phyloP scores from a whole-genome alignment of 148 eudicot species.

The Silene uniflora region DNA sequence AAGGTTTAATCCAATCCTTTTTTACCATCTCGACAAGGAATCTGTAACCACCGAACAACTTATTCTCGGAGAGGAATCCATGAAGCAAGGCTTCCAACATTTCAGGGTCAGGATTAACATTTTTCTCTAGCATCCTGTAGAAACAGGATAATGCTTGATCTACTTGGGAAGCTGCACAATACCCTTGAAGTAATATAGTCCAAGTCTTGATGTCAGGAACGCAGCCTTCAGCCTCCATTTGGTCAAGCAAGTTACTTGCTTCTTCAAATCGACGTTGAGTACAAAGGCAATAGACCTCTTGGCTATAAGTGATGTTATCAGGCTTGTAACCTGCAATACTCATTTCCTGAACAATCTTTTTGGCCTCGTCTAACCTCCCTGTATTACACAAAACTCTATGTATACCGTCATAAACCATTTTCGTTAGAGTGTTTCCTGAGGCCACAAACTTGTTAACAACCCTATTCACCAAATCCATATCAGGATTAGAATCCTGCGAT shows the following conservation, averaged over 20 bases:
- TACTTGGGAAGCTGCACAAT: slow-evolving; percentile 49
- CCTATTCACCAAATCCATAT: slow-evolving; percentile 58
- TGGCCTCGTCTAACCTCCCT: slow-evolving; percentile 80
- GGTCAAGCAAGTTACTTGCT: slow-evolving; percentile 46
- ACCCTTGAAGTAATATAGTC: slow-evolving; percentile 74
- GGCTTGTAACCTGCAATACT: slow-evolving; percentile 61
- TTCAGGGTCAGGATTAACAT: slow-evolving; percentile 58
- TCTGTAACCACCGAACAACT: slow-evolving; percentile 47
- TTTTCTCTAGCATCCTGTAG: slow-evolving; percentile 58
- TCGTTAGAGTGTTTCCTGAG: slow-evolving; percentile 48
- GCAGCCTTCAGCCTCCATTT: slow-evolving; percentile 65
- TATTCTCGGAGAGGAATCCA: slow-evolving; percentile 51
- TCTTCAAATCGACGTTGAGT: slow-evolving; percentile 57
- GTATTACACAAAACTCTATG: slow-evolving; percentile 69
- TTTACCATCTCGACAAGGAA: slow-evolving; percentile 62
- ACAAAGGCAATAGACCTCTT: slow-evolving; percentile 66
- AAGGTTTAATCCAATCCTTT: slow-evolving; percentile 49
- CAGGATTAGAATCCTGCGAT: slow-evolving; percentile 28
- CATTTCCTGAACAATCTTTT: slow-evolving; percentile 59
- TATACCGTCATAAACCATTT: slow-evolving; percentile 60
- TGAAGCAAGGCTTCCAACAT: slow-evolving; percentile 54
- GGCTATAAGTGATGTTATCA: slow-evolving; percentile 77
- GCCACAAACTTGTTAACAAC: slow-evolving; percentile 55
- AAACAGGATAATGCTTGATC: slow-evolving; percentile 58
- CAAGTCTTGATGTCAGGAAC: slow-evolving; percentile 77